Evolutionary conservation across 2,329 filamentous ascomycete species (phyloP), one percentile per base, ranked within the genome.

Genomic region (Aspergillaceae sp.): DNA sequence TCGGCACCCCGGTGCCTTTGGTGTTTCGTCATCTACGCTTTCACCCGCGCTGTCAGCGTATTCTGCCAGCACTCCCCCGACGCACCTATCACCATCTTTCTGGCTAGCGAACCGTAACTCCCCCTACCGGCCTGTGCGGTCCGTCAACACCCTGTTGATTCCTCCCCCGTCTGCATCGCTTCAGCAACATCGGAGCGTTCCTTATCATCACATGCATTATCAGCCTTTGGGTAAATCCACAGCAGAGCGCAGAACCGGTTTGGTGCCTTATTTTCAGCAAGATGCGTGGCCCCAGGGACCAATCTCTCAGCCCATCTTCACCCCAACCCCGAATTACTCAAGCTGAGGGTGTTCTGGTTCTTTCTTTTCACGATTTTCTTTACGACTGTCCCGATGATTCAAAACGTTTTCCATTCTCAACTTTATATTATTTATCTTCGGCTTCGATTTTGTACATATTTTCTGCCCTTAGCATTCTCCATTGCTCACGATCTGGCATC

Each of bases 31-130:
- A 32, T 74, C 72, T 19, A 72, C 69, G 7, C 74, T 75, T 0
- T 91, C 87, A 1, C 89, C 87, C 1, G 81, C 81, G 0, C 64
- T 84, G n/a, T 77, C 76, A n/a, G 79, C 82, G 10, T 74, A 79
- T 26, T 85, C 78, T 44, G 72, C 71, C 5, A 71, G 74, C 40
- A 77, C 79, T 2, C 70, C 82, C 6, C 83, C 84, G 4, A 79
- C 81, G 40, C 84, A 86, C 30, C 78, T 92, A 52, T 97, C 92
- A 30, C 91, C 91, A 1, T 90, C 86, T 7, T 80, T 87, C 59
- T 94, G 94, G 67, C 74, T 96, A 34, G 85, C 87, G 59, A 87
- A 95, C 63, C 80, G 92, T 47, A 83, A 86, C 52, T 97, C 91
- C 46, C 92, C 92, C 3, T 97, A 97, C 68, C 86, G 88, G 52